Percentiles rank a stretch among this genome's conserved stretches.
These are phyloP conservation scores for Ceratocystis cacaofunesta DNA, from an alignment of 2,329 filamentous ascomycete species.

Conservation along the genomic window DNA sequence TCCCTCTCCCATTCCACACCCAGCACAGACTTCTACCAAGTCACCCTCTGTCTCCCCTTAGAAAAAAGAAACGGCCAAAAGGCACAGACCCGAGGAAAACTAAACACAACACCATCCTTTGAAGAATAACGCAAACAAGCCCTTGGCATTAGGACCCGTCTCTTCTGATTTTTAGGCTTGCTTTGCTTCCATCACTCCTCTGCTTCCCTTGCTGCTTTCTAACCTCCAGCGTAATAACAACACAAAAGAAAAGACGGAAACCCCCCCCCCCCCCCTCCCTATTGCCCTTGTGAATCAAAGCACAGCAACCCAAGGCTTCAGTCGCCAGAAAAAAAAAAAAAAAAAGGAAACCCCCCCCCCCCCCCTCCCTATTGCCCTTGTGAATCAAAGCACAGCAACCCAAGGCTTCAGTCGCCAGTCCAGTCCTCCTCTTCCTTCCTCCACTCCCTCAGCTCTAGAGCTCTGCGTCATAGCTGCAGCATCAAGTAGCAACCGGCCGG, in stretches of 20 bases:
- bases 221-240: too few species aligned
- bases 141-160: background rate
- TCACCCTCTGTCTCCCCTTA: too few species aligned
- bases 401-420: background rate
- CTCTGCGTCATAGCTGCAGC: constrained; percentile 1
- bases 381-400: background rate
- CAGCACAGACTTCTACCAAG: background rate
- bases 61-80: too few species aligned
- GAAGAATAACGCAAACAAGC: background rate
- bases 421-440: background rate
- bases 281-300: background rate
- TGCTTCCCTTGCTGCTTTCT: too few species aligned
- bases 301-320: background rate
- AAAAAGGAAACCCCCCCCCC: too few species aligned
- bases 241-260: too few species aligned
- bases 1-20: background rate
- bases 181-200: too few species aligned
- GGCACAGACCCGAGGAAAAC: constrained; percentile 1
- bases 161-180: too few species aligned
- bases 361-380: too few species aligned
- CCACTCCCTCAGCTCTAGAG: background rate
- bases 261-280: too few species aligned
- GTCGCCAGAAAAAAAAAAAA: too few species aligned
- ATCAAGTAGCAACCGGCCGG: constrained; percentile 2
- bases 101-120: background rate